These are phyloP conservation scores for Ophiosphaerella narmari DNA, from an alignment of 2,329 filamentous ascomycete genomes.

Conservation along the genomic window DNA sequence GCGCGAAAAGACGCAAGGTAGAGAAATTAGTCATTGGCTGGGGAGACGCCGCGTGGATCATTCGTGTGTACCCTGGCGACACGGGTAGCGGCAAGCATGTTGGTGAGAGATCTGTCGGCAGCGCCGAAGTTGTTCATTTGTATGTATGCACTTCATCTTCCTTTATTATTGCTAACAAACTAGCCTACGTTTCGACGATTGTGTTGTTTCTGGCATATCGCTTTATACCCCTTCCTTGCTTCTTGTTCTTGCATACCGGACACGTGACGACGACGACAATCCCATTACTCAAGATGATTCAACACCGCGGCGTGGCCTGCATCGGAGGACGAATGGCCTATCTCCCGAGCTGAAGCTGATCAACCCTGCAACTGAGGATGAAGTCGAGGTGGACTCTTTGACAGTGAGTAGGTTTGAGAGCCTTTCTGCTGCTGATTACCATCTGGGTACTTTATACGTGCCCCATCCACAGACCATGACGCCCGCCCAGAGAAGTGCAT, in stretches of 20 bases:
- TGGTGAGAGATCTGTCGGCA: conserved; percentile 73
- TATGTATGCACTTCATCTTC: conserved; percentile 54
- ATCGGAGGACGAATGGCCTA: conserved; percentile 75
- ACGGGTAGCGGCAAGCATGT: conserved; percentile 67
- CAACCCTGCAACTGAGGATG: conserved; percentile 78
- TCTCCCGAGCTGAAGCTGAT: conserved; percentile 91
- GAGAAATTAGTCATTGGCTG: conserved; percentile 92
- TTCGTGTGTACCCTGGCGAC: conserved; percentile 84
- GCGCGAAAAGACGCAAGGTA: conserved; percentile 36
- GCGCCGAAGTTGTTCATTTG: conserved; percentile 91
- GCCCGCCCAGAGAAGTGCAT: conserved; percentile 70
- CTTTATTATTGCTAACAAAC: conserved; percentile 24
- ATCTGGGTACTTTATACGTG: conserved; percentile 81
- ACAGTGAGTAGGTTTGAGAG: conserved; percentile 85
- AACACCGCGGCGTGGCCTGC: conserved; percentile 68
- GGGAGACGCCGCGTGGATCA: conserved; percentile 95
- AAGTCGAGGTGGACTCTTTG: conserved; percentile 85
- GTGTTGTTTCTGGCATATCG: conserved; percentile 95
- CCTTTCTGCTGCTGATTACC: conserved; percentile 87
- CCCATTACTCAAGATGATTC: conserved; percentile 58
- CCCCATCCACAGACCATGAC: conserved; percentile 65
- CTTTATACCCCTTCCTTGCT: conserved; percentile 92
- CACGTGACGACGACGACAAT: conserved; percentile 71
- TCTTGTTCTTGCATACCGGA: conserved; percentile 88
- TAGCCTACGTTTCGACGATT: conserved; percentile 86